These are phyloP conservation scores for Petasospora fabianii DNA, from an alignment of 1,139 yeast genomes.

Conservation along the genomic window DNA sequence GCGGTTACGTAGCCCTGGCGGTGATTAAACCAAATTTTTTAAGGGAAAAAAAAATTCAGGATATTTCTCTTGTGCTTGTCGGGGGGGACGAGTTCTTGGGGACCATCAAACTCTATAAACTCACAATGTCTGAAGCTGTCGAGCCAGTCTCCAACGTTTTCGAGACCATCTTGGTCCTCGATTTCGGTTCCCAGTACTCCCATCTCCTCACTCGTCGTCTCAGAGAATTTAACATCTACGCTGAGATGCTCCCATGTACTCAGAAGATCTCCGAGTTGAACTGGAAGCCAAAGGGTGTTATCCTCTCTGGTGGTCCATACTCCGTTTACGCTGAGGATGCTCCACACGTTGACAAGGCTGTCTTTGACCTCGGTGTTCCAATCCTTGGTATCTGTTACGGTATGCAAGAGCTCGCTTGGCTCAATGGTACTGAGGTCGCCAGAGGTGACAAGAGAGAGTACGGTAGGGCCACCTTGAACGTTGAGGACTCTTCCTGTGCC, in stretches of 20 bases:
- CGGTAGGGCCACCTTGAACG: slow-evolving; percentile 90
- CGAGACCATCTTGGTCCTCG: slow-evolving; percentile 95
- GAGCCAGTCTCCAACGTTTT: slow-evolving; percentile 69
- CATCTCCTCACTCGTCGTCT: slow-evolving; percentile 95
- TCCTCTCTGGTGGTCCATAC: slow-evolving; percentile 96
- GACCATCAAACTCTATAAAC: too few relatives aligned
- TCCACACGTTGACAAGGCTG: slow-evolving; percentile 95
- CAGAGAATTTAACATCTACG: slow-evolving; percentile 96
- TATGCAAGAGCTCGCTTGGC: slow-evolving; percentile 99
- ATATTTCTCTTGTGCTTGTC: slow-evolving; percentile 1
- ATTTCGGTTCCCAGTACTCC: slow-evolving; percentile 97
- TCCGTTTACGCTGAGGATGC: slow-evolving; percentile 93
- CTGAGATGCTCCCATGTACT: slow-evolving; percentile 99
- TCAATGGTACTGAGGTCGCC: slow-evolving; percentile 91
- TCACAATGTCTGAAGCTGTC: slow-evolving; percentile 24
- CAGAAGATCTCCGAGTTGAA: slow-evolving; percentile 88
- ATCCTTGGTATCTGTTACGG: slow-evolving; percentile 98
- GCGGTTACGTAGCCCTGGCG: slow-evolving; percentile 1
- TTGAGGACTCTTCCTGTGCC: slow-evolving; percentile 62
- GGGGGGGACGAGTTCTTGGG: too few relatives aligned
- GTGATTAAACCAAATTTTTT: background rate
- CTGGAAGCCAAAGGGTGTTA: slow-evolving; percentile 96
- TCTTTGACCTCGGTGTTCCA: slow-evolving; percentile 88
- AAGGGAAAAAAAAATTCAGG: slow-evolving; percentile 3
- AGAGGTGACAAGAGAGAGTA: slow-evolving; percentile 98